These are phyloP conservation scores for Mycena rebaudengoi DNA, from an alignment of 768 basidiomycete species.

Conservation along the genomic window DNA sequence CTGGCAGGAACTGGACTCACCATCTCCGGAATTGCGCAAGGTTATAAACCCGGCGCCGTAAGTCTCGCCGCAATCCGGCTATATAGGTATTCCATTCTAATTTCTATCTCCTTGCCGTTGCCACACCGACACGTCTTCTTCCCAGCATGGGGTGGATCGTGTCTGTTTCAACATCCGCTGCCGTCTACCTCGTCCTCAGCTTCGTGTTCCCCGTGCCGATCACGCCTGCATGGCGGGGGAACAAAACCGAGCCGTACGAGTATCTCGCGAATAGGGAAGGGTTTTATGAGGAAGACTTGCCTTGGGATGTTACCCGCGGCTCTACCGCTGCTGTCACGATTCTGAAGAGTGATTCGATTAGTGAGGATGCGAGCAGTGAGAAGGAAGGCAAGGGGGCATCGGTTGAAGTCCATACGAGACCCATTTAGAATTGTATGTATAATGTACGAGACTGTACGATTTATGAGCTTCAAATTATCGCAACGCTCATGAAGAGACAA, in stretches of 20 bases:
- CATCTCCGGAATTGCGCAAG: slow-evolving; percentile 21
- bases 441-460: too few species aligned
- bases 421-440: too few species aligned
- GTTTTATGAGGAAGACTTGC: slow-evolving; percentile 25
- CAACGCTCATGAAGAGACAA: too few species aligned
- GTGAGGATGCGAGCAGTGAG: slow-evolving; percentile 6
- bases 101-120: not conserved
- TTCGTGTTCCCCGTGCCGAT: slow-evolving; percentile 23
- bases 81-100: slow-evolving; percentile 1
- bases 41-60: slow-evolving; percentile 18
- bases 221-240: slow-evolving; percentile 5
- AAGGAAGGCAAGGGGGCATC: slow-evolving; percentile 15
- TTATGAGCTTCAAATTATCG: too few species aligned
- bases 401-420: too few species aligned
- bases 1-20: slow-evolving; percentile 21
- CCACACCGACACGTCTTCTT: too few species aligned
- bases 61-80: slow-evolving; percentile 16
- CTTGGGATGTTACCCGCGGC: slow-evolving; percentile 25
- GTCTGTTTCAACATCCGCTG: slow-evolving; percentile 18
- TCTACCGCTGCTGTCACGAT: not conserved
- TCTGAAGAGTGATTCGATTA: slow-evolving; percentile 5
- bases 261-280: slow-evolving; percentile 24
- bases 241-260: slow-evolving; percentile 8
- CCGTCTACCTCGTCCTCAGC: slow-evolving; percentile 16
- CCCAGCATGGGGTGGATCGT: slow-evolving; percentile 22